Evolutionary conservation across 352 stramenopile species (phyloP), one percentile per base, ranked within the genome.

Genomic region (Globisporangium cylindrosporum): DNA sequence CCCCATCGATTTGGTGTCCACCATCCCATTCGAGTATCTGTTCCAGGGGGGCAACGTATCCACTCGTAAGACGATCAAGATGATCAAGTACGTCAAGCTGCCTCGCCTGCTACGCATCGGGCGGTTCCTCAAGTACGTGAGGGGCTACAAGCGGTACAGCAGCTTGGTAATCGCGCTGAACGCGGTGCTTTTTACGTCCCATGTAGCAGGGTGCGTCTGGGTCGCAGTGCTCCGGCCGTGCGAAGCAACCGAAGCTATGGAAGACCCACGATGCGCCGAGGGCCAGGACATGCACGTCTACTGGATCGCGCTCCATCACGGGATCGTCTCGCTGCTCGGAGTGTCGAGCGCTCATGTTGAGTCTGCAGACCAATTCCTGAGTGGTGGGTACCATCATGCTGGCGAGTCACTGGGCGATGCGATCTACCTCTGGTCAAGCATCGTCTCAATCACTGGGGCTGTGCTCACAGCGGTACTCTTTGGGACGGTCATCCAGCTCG

Each of bases 31-130:
- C 56, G 82, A 89, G 53, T 79, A 82, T 34, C 76, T 91, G 49
- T 60, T 89, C 34, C 74, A 73, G 6, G 68, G 80, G 20, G 53
- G 63, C 1, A 71, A 73, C 63, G 69, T 78, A 29, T 81, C 80
- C 12, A 90, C 80, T 3, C 82, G 82, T 15, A 88, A 90, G 62
- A 86, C 78, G n/a, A 79, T 90, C 70, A 90, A 90, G 64, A 81
- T 88, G 72, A 84, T 90, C 59, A 90, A 89, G 73, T 90, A 90
- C 66, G 76, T 90, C 38, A 90, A 90, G 55, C 67, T 90, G 20
- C 82, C 82, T 1, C 73, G 79, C 1, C 61, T 90, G 18, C 71
- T 90, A 25, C 82, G 82, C 5, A 77, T 90, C 34, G 82, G 82
- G 1, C 80, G 82, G 3, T 79, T 89, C 62, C 64, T 87, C 68